Evolutionary conservation across 1,284 basidiomycete genomes (phyloP).

Genomic region (Kwoniella shivajii): DNA sequence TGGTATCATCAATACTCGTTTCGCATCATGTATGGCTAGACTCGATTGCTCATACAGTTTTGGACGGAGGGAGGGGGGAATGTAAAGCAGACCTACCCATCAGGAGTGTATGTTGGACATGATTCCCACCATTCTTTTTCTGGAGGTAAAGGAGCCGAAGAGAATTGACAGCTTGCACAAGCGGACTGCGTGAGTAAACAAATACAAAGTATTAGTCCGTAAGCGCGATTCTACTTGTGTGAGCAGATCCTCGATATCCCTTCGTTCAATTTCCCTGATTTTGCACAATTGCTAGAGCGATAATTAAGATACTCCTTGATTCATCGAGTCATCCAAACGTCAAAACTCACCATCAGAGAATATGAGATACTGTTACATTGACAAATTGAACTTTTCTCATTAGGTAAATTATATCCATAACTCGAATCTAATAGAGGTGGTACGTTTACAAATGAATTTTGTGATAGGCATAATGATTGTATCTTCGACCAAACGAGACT

Average conservation of each 20-base stretch:
- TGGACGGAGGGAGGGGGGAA: background rate
- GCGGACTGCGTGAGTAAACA: conserved; percentile 18
- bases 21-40: background rate
- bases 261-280: background rate
- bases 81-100: conserved; percentile 18
- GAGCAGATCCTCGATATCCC: background rate
- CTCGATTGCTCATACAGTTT: background rate
- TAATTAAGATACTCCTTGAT: background rate
- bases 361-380: conserved; percentile 34
- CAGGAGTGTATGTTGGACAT: conserved; percentile 16
- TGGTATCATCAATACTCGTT: too few relatives aligned
- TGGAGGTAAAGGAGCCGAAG: conserved; percentile 8
- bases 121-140: conserved; percentile 15
- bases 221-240: background rate
- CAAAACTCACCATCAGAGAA: conserved; percentile 29
- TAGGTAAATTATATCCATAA: conserved; percentile 28
- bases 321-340: background rate
- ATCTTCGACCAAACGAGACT: conserved; percentile 36
- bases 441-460: conserved; percentile 28
- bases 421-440: conserved; percentile 28
- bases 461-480: conserved; percentile 34
- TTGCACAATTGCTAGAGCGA: background rate
- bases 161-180: conserved; percentile 29
- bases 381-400: conserved; percentile 15
- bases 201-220: background rate